Evolutionary conservation across 306 rosid species (phyloP).

Genomic region (Medicago truncatula): DNA sequence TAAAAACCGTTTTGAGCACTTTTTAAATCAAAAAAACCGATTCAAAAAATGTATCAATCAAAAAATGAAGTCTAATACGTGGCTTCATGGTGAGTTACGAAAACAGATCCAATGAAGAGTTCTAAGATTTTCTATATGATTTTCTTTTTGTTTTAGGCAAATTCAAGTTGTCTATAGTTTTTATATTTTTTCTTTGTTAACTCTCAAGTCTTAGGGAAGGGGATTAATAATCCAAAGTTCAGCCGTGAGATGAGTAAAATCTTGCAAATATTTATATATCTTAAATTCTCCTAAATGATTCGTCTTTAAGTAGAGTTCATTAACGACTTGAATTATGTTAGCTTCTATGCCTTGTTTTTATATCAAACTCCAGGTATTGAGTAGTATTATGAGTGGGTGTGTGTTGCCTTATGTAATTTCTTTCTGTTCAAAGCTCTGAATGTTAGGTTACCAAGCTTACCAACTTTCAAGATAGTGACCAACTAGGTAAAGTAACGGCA

Average conservation of each 20-base stretch:
- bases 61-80: too few species aligned
- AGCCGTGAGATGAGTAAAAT: too few species aligned
- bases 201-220: too few species aligned
- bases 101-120: neutral
- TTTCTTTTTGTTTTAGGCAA: neutral
- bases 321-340: too few species aligned
- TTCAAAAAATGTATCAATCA: too few species aligned
- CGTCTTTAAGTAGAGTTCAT: too few species aligned
- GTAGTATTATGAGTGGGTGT: neutral
- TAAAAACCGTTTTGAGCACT: too few species aligned
- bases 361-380: neutral
- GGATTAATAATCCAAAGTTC: too few species aligned
- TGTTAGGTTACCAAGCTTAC: conserved; percentile 10
- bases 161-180: neutral
- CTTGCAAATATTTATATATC: too few species aligned
- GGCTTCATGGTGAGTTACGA: neutral
- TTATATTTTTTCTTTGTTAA: too few species aligned
- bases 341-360: neutral
- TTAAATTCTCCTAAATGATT: too few species aligned
- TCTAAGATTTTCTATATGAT: neutral
- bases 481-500: neutral
- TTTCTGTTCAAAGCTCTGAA: neutral
- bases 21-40: too few species aligned
- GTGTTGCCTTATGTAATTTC: neutral
- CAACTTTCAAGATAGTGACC: neutral